These are phyloP conservation scores for Penicillium capsulatum DNA, from an alignment of 2,329 filamentous ascomycete species.

Conservation along the genomic window DNA sequence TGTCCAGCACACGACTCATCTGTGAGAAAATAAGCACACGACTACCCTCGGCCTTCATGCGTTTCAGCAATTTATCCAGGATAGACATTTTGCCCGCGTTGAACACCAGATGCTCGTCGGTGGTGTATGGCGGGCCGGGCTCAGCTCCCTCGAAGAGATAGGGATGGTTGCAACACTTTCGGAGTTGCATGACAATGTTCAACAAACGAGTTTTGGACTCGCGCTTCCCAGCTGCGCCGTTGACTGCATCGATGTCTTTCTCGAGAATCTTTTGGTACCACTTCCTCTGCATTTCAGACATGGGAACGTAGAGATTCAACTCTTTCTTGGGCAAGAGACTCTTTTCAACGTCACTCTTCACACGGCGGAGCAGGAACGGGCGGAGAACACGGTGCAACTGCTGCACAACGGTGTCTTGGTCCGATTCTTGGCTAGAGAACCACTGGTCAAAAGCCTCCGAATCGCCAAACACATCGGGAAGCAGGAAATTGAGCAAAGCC, in stretches of 20 bases:
- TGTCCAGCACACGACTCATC: conserved; percentile 96
- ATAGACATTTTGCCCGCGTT: conserved; percentile 98
- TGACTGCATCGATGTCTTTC: conserved; percentile 98
- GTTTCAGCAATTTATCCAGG: conserved; percentile 81
- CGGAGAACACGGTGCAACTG: conserved; percentile 90
- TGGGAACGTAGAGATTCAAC: conserved; percentile 91
- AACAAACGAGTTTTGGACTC: conserved; percentile 95
- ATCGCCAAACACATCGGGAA: conserved; percentile 98
- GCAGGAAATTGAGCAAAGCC: conserved; percentile 92
- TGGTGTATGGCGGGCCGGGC: conserved; percentile 94
- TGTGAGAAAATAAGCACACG: conserved; percentile 98
- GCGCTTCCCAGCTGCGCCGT: conserved; percentile 90
- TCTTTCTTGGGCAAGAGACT: conserved; percentile 96
- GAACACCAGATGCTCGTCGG: conserved; percentile 88
- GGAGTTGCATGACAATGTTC: conserved; percentile 98
- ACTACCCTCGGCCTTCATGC: conserved; percentile 81
- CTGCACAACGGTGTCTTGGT: conserved; percentile 93
- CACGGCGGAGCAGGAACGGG: conserved; percentile 89
- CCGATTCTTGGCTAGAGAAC: conserved; percentile 86
- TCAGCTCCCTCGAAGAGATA: conserved; percentile 98
- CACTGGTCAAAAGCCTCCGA: conserved; percentile 95
- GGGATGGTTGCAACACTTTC: conserved; percentile 98
- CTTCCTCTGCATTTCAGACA: conserved; percentile 98
- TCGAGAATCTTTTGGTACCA: conserved; percentile 99
- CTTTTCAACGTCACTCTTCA: conserved; percentile 98